phyloP scores from a whole-genome alignment of 2,329 filamentous ascomycete genomes.

The Xylariaceae sp. region DNA sequence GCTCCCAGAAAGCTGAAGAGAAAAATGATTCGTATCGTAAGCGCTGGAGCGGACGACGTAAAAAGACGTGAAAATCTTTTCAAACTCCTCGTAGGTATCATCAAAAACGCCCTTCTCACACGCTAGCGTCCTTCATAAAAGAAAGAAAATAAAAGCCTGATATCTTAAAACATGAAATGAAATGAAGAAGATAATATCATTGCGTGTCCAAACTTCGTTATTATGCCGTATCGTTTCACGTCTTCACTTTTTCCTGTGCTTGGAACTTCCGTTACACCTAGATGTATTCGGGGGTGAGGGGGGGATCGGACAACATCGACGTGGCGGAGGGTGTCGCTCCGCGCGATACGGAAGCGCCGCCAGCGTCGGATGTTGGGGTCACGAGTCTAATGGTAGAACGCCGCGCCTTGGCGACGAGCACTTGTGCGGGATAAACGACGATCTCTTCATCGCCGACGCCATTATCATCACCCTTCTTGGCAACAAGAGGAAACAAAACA shows the following conservation, averaged over 20 bases:
- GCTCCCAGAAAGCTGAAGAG: constrained; percentile 7
- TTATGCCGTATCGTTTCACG: not conserved
- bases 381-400: constrained; percentile 36
- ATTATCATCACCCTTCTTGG: constrained; percentile 88
- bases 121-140: constrained; percentile 4
- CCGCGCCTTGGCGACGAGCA: constrained; percentile 64
- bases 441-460: constrained; percentile 90
- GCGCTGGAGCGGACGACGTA: not conserved
- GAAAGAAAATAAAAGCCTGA: too few relatives aligned
- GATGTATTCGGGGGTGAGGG: constrained; percentile 16
- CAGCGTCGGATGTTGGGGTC: constrained; percentile 50
- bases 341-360: constrained; percentile 40
- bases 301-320: constrained; percentile 20
- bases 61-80: not conserved
- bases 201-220: not conserved
- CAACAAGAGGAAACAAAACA: constrained; percentile 91
- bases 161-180: not conserved
- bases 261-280: constrained; percentile 2
- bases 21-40: constrained; percentile 6
- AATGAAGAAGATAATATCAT: not conserved
- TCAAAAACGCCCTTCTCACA: constrained; percentile 16
- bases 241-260: not conserved
- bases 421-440: constrained; percentile 91
- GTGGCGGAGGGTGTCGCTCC: constrained; percentile 28
- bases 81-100: constrained; percentile 23